Conservation (phyloP, 169 alveolate species). For the Perkinsus marinus region DNA sequence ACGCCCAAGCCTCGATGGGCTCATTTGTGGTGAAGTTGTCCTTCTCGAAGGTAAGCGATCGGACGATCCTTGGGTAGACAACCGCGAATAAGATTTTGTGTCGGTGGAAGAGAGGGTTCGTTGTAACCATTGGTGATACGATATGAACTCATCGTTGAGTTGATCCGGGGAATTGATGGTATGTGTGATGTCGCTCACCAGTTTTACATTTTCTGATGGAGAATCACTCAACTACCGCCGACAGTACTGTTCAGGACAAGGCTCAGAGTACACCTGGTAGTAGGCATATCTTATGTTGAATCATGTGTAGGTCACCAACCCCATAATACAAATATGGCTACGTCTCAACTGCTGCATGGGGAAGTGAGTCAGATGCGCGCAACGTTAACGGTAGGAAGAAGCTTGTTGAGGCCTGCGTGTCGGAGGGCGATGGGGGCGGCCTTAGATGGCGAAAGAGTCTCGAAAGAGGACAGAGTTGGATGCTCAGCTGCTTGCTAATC, state of each 20-base stretch:
- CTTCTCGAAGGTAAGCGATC: conserved; percentile 25
- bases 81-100: too few relatives aligned
- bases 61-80: conserved; percentile 14
- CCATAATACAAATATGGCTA: background rate
- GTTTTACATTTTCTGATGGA: background rate
- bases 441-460: conserved; percentile 20
- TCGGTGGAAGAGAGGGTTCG: conserved; percentile 9
- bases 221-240: background rate
- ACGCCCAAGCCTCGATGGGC: conserved; percentile 38
- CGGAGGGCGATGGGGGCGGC: background rate
- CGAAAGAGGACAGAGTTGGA: conserved; percentile 51
- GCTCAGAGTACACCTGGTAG: background rate
- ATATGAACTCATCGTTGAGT: background rate
- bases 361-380: background rate
- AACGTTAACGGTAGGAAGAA: background rate
- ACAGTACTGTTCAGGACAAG: background rate
- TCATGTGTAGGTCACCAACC: background rate
- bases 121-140: background rate
- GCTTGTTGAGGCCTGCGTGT: background rate
- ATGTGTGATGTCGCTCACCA: background rate
- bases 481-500: conserved; percentile 50
- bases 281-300: background rate
- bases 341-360: background rate
- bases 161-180: background rate
- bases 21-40: conserved; percentile 24